Evolutionary conservation across 768 basidiomycete species (phyloP), one percentile per base, ranked within the genome.

Genomic region (Boletus barrowsii): DNA sequence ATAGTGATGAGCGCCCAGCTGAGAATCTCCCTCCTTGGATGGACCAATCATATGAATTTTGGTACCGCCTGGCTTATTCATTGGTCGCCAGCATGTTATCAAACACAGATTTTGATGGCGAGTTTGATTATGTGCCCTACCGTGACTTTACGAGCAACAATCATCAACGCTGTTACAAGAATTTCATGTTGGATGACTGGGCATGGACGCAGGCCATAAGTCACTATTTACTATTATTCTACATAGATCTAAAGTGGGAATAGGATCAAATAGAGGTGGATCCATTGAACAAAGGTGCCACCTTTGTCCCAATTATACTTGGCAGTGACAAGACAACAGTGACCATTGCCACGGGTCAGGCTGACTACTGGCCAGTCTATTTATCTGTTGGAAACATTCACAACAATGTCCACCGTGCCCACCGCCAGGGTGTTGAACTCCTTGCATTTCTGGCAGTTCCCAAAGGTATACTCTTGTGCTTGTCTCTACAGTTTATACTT

Each of bases 391-490:
- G 49, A 1, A 55, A 55, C 10, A n/a, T 55, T 4, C 49, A 46
- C 33, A 55, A 55, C 11, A 55, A 46, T 10, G 8, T 55, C 1
- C 7, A 3, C 3, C 30, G 5, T 24, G 47, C 35, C 2, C 47
- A 54, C 8, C 3, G 5, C 4, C 18, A 29, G 0, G 46, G 41
- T 6, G 55, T 64, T 2, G 44, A 66, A 3, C 42, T 62, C 2
- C 26, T 62, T 4, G 62, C 43, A 0, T 74, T 73, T 48, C 54
- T 73, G 5, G 57, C 68, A 1, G 68, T 73, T 22, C 64, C 68
- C 9, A 70, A 71, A 58, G 42, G 68, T 42, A 4, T 1, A 29
- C 11, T 4, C 7, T 36, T 22, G n/a, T 26, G 26, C 26, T 26
- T 1, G 1, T 26, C 26, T 26, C 26, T 26, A 26, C 26, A 26